Conservation (phyloP, 176 grass and related monocot species). For the Coix lacrymajobi region DNA sequence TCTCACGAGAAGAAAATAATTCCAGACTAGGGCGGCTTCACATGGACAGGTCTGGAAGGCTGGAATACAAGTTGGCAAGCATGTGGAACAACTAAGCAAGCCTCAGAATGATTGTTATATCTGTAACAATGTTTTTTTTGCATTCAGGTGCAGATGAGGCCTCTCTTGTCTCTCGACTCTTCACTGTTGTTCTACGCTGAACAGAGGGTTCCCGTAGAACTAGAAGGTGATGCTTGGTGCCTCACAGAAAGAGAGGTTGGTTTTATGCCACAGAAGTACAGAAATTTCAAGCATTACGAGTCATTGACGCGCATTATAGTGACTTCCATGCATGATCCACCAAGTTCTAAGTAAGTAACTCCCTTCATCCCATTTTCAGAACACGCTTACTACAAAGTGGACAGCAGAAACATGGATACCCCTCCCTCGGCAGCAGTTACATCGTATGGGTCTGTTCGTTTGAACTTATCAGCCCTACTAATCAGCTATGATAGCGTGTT, state of each 20-base stretch:
- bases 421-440: too few relatives aligned
- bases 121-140: neutral
- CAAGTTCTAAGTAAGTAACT: neutral
- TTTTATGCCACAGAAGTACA: neutral
- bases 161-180: neutral
- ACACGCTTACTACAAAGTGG: neutral
- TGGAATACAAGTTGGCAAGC: slow-evolving; percentile 11
- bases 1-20: neutral
- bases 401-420: too few relatives aligned
- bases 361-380: neutral
- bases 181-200: neutral
- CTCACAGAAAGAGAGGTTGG: neutral
- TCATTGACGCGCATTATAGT: neutral
- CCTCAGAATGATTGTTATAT: neutral
- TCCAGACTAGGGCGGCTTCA: neutral
- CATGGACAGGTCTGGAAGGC: neutral
- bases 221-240: too few relatives aligned
- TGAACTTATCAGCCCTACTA: too few relatives aligned
- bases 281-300: neutral
- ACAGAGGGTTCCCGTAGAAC: too few relatives aligned
- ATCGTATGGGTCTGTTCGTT: too few relatives aligned
- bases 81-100: slow-evolving; percentile 19
- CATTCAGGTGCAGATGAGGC: neutral
- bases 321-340: neutral
- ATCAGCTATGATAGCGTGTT: too few relatives aligned